Percentiles rank a stretch among this genome's conserved stretches.
These are phyloP conservation scores for Panellus pusillus DNA, from an alignment of 768 basidiomycete genomes.

Conservation along the genomic window DNA sequence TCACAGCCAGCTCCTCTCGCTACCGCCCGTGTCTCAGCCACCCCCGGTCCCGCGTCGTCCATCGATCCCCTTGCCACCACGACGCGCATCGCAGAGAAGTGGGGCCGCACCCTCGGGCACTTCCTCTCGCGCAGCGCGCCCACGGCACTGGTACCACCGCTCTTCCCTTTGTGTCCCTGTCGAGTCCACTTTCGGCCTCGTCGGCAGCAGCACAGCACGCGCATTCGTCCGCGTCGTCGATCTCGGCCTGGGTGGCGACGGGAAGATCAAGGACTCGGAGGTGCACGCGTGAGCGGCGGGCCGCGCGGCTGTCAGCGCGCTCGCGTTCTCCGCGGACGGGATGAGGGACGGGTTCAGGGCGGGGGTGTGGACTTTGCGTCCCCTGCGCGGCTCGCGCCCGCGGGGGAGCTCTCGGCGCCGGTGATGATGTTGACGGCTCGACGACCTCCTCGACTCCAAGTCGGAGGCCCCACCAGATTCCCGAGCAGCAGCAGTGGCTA, in stretches of 20 bases:
- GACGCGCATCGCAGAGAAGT: background rate
- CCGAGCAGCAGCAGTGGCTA: background rate
- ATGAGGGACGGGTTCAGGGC: conserved; percentile 19
- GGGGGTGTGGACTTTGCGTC: too few species aligned
- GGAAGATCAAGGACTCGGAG: background rate
- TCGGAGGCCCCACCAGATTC: background rate
- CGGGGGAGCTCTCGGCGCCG: too few species aligned
- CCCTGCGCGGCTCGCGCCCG: too few species aligned
- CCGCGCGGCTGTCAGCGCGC: conserved; percentile 5
- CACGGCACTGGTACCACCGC: background rate
- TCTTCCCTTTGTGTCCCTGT: background rate
- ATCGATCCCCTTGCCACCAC: background rate
- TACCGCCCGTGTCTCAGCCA: conserved; percentile 1
- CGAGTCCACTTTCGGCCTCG: background rate
- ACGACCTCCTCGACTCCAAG: conserved; percentile 3
- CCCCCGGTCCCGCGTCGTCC: background rate
- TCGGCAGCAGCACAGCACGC: background rate
- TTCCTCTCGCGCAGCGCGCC: conserved; percentile 18
- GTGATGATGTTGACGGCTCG: conserved; percentile 13
- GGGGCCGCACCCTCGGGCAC: conserved; percentile 32
- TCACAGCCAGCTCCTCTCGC: conserved; percentile 17
- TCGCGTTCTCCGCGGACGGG: conserved; percentile 11
- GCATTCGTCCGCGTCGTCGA: conserved; percentile 19
- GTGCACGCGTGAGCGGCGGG: conserved; percentile 14
- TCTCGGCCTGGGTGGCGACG: background rate